phyloP scores from a whole-genome alignment of 805 yeast species.

The Debaryomyces maramus region DNA sequence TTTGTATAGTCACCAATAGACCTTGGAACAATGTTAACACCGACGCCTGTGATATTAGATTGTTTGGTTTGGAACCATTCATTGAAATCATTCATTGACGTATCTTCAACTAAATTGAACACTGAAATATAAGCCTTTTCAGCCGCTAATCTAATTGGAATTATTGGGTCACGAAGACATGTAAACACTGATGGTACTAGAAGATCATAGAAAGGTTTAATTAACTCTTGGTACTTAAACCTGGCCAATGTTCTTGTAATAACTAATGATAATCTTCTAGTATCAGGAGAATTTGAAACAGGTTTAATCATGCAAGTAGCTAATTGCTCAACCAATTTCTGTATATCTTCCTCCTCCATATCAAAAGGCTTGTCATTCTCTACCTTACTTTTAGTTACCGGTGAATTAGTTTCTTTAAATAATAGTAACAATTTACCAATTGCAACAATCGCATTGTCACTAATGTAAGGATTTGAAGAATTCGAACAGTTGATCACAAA shows the following conservation, averaged over 20 bases:
- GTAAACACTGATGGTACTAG: slow-evolving; percentile 75
- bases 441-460: slow-evolving; percentile 78
- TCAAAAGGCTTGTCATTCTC: slow-evolving; percentile 33
- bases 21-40: slow-evolving; percentile 56
- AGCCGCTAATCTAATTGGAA: slow-evolving; percentile 92
- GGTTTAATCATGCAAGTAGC: slow-evolving; percentile 54
- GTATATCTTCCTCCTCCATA: slow-evolving; percentile 42
- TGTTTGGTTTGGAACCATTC: slow-evolving; percentile 58
- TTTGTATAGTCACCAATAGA: slow-evolving; percentile 85
- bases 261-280: slow-evolving; percentile 77
- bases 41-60: slow-evolving; percentile 38
- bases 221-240: slow-evolving; percentile 48
- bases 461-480: slow-evolving; percentile 49
- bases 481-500: slow-evolving; percentile 48
- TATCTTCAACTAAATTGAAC: slow-evolving; percentile 72
- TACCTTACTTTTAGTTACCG: slow-evolving; percentile 19
- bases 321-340: slow-evolving; percentile 49
- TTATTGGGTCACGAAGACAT: slow-evolving; percentile 81
- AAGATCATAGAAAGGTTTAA: slow-evolving; percentile 53
- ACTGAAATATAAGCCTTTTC: slow-evolving; percentile 82
- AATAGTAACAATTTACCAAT: slow-evolving; percentile 75
- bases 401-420: slow-evolving; percentile 37
- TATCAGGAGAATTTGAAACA: slow-evolving; percentile 62
- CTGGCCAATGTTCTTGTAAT: slow-evolving; percentile 75
- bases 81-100: slow-evolving; percentile 50